Evolutionary conservation across 1,139 yeast species (phyloP).

Genomic region (Protomyces pachydermus): DNA sequence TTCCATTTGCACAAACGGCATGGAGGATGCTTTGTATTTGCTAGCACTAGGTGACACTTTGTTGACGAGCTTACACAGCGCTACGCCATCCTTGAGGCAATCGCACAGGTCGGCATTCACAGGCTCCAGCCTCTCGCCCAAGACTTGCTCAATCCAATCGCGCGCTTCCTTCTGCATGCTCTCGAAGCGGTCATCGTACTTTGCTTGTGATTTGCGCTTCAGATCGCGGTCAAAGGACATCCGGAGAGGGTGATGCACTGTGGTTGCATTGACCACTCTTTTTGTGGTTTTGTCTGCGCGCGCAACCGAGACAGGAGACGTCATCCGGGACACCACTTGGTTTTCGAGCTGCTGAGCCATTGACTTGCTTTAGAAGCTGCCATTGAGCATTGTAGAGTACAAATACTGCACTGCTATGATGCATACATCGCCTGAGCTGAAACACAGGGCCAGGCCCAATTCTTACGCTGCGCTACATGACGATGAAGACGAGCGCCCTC

Average conservation of each 20-base stretch:
- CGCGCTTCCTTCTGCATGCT: slow-evolving; percentile 14
- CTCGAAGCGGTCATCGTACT: slow-evolving; percentile 16
- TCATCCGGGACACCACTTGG: too few species aligned
- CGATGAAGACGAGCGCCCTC: too few species aligned
- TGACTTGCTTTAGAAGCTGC: too few species aligned
- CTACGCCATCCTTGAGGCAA: slow-evolving; percentile 59
- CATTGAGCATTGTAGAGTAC: too few species aligned
- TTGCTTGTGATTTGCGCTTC: slow-evolving; percentile 17
- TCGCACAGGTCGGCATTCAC: slow-evolving; percentile 44
- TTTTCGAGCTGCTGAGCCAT: too few species aligned
- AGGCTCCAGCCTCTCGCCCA: neutral
- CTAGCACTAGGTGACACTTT: slow-evolving; percentile 19
- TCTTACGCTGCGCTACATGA: too few species aligned
- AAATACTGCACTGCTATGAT: too few species aligned
- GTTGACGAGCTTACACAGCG: slow-evolving; percentile 43
- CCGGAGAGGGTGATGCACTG: neutral
- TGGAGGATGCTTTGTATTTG: slow-evolving; percentile 54
- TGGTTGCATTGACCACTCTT: too few species aligned
- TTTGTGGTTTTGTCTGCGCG: too few species aligned
- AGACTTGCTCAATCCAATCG: slow-evolving; percentile 7
- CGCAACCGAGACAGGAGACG: too few species aligned
- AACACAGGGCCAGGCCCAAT: too few species aligned
- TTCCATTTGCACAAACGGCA: slow-evolving; percentile 89
- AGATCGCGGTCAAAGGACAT: slow-evolving; percentile 25
- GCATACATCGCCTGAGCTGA: too few species aligned